phyloP scores from a whole-genome alignment of 208 protist species.

The Vickermania ingenoplastis region DNA sequence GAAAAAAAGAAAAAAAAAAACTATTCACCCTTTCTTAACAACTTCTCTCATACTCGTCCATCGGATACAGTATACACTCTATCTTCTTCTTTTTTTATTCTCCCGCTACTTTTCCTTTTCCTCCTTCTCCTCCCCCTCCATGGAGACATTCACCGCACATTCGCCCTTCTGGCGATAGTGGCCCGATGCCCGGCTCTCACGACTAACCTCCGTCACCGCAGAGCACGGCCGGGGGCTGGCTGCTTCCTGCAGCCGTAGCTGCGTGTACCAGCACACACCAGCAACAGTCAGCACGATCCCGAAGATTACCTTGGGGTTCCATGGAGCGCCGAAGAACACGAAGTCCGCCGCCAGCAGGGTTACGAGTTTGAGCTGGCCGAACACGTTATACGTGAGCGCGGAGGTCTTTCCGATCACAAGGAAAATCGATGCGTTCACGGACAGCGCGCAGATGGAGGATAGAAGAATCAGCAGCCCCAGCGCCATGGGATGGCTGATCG shows the following conservation, averaged over 20 bases:
- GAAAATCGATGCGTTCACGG: conserved; percentile 86
- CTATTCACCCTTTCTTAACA: too few species aligned
- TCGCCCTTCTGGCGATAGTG: too few species aligned
- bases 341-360: conserved; percentile 66
- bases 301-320: conserved; percentile 17
- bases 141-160: background rate
- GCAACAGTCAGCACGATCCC: conserved; percentile 49
- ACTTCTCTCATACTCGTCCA: too few species aligned
- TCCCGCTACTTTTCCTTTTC: conserved; percentile 6
- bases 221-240: background rate
- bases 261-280: conserved; percentile 79
- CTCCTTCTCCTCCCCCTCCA: conserved; percentile 11
- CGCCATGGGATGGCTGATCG: conserved; percentile 11
- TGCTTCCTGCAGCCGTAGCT: conserved; percentile 22
- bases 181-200: too few species aligned
- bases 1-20: too few species aligned
- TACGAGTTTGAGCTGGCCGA: conserved; percentile 81
- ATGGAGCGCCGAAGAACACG: conserved; percentile 38
- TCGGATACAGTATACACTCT: too few species aligned
- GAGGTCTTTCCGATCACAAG: conserved; percentile 82
- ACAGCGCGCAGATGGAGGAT: conserved; percentile 56
- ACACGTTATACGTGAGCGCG: conserved; percentile 82
- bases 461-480: conserved; percentile 34
- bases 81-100: too few species aligned
- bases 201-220: too few species aligned